Evolutionary conservation across 2,329 filamentous ascomycete species (phyloP).

Genomic region (Bipolaris victoriae): DNA sequence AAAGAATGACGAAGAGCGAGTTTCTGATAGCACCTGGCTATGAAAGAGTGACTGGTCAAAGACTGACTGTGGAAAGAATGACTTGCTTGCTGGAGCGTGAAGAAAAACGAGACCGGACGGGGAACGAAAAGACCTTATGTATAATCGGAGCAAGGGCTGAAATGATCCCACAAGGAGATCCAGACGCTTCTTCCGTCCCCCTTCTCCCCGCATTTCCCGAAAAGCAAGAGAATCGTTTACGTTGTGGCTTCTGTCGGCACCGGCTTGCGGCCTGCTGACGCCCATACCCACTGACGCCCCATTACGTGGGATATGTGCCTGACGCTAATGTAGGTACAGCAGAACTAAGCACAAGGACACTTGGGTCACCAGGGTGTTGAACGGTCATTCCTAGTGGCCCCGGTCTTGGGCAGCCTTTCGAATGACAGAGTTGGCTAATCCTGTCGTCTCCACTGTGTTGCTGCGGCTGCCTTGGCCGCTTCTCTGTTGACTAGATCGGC

Average conservation of each 20-base stretch:
- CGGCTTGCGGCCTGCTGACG: constrained; percentile 8
- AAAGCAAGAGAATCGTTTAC: constrained; percentile 14
- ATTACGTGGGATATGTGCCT: constrained; percentile 18
- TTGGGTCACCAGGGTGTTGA: constrained; percentile 10
- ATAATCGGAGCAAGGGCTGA: constrained; percentile 8
- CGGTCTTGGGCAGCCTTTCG: background rate
- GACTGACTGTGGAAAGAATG: constrained; percentile 27
- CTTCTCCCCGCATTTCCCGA: constrained; percentile 17
- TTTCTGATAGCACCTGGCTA: constrained; percentile 40
- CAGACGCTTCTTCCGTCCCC: constrained; percentile 11
- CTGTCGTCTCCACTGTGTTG: constrained; percentile 6
- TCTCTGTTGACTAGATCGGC: background rate
- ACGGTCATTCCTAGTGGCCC: constrained; percentile 5
- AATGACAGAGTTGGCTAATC: constrained; percentile 3
- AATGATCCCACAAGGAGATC: constrained; percentile 2
- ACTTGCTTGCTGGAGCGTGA: constrained; percentile 30
- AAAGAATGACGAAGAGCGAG: constrained; percentile 21
- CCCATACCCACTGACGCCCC: constrained; percentile 6
- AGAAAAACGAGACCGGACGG: constrained; percentile 5
- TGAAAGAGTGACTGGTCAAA: constrained; percentile 35
- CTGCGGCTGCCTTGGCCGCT: background rate
- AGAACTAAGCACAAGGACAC: constrained; percentile 9
- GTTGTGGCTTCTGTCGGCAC: constrained; percentile 15
- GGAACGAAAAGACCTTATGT: constrained; percentile 25
- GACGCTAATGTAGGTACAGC: constrained; percentile 30